Evolutionary conservation across 202 grass and related monocot genomes (phyloP), one percentile per base, ranked within the genome.

Genomic region (Panicum virgatum): DNA sequence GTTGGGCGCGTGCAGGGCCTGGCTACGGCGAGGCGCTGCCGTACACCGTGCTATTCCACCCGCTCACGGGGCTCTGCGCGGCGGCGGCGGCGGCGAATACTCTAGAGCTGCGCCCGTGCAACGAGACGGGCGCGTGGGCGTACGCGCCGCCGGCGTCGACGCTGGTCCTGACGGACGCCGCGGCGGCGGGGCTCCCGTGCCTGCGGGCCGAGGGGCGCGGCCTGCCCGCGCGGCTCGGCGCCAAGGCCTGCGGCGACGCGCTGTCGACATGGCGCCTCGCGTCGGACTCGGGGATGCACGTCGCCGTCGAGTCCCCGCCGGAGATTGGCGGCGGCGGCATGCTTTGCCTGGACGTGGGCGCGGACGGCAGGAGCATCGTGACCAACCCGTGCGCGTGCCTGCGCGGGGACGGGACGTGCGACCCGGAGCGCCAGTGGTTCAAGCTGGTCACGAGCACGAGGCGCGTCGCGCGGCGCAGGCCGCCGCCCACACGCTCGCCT

Each of bases 361-460:
- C 4, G 15, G 88, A 91, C 53, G 81, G 85, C 20, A 67, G 48
- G 39, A 90, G 69, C 32, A 52, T 97, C 10, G 74, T 97, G 46
- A 91, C 93, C 23, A 91, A 83, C 62, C 77, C 83, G 42, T 96
- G 93, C 85, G 64, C 68, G 58, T 92, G 93, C 82, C 39, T 89
- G 32, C 80, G 37, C 13, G 51, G 38, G 14, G 45, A 80, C 47
- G 79, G 74, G 45, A 18, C 50, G 9, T 96, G 93, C 44, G 90
- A 96, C 65, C 88, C 90, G 0, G 78, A 78, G 52, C 50, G 77
- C 38, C 93, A 92, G 72, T 96, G 93, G 93, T 96, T 96, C 68
- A 92, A 90, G 67, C 23, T 96, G 38, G 80, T 96, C 37, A 84
- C 43, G 20, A 89, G 86, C 72, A 93, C 70, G 1, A 73, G 80